Evolutionary conservation across 2,329 filamentous ascomycete genomes (phyloP), one percentile per base, ranked within the genome.

Genomic region (Piedraia hortae): DNA sequence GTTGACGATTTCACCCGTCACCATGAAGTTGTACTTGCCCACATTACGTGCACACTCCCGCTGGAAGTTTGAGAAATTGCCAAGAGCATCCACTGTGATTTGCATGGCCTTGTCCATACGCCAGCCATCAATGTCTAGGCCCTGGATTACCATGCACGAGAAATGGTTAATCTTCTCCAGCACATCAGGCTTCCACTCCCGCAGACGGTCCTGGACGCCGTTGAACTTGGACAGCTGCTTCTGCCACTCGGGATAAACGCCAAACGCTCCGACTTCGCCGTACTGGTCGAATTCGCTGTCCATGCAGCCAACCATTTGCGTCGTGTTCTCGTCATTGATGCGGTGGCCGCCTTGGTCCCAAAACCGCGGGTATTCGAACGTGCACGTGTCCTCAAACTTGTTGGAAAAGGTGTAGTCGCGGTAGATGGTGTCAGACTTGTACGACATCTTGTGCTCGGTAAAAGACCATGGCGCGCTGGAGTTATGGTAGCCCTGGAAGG

Each of bases 51-150:
- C 63, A 36, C 63, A 69, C 18, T 54, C 44, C 16, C 63, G 50
- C 34, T 65, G 56, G 5, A 52, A 50, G 11, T 49, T 43, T 11
- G 59, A 61, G 37, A 61, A 67, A 19, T 59, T 51, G 4, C 51
- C 61, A 26, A 63, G 48, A 1, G 61, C 53, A 34, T 68, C 64
- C 4, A 66, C 52, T 0, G 63, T 66, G 7, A 60, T 54, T 33
- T 67, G 62, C 9, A 60, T 56, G 2, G 61, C 64, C 39, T 70
- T 70, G 42, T 70, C 64, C 40, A 65, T 63, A 24, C 64, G 56
- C 34, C 62, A 66, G 0, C 62, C 64, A 34, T 70, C 64, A 24
- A 70, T 57, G 33, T 69, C 64, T n/a, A 70, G 46, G 29, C 54
- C 57, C 12, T 48, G 42, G 25, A 70, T 63, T 15, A 59, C 50